phyloP scores from a whole-genome alignment of 192 early-diverging fungal species.

The Backusella macrospora region DNA sequence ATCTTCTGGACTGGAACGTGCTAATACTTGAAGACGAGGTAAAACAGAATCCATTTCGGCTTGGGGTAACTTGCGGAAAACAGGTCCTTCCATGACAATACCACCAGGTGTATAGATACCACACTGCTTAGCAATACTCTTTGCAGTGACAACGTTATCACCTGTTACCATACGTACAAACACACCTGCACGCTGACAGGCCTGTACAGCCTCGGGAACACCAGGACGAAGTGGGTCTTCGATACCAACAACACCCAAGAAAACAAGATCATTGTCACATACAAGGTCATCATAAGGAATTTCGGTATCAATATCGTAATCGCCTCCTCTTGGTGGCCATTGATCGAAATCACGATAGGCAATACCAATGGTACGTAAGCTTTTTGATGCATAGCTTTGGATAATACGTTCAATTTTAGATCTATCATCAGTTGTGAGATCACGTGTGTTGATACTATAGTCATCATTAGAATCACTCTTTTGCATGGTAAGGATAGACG shows the following conservation, averaged over 20 bases:
- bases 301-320: conserved; percentile 49
- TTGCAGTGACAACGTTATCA: conserved; percentile 92
- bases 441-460: conserved; percentile 30
- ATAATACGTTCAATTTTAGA: conserved; percentile 56
- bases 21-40: conserved; percentile 92
- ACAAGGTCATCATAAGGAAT: conserved; percentile 54
- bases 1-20: conserved; percentile 91
- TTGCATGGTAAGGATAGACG: conserved; percentile 50
- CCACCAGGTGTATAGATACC: conserved; percentile 88
- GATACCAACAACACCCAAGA: conserved; percentile 93
- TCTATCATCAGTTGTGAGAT: conserved; percentile 37
- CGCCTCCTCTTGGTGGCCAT: conserved; percentile 50
- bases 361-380: conserved; percentile 88
- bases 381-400: conserved; percentile 69
- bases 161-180: conserved; percentile 99
- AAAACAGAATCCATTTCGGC: conserved; percentile 88
- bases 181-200: conserved; percentile 89
- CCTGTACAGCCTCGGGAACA: conserved; percentile 85
- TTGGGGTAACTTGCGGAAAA: conserved; percentile 82
- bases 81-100: conserved; percentile 92
- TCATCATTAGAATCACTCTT: conserved; percentile 29
- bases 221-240: conserved; percentile 94
- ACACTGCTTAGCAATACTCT: conserved; percentile 91
- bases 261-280: conserved; percentile 63
- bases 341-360: conserved; percentile 82